Evolutionary conservation across 257 asterid genomes (phyloP), one percentile per base, ranked within the genome.

Genomic region (Striga asiatica): DNA sequence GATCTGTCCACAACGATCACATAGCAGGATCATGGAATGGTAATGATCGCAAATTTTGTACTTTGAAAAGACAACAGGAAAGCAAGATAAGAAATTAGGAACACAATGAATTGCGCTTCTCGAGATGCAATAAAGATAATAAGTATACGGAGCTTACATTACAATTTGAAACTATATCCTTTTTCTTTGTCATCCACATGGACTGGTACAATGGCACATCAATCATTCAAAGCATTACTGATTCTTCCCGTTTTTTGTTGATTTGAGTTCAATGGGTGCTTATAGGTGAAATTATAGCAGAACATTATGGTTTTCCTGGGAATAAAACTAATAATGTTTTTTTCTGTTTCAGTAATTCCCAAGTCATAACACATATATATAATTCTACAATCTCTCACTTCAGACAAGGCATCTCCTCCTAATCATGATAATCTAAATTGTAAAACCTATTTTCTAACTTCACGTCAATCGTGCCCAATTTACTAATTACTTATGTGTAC

Each of bases 1-100:
- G 54, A 87, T 77, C 98, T 91, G 89, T 75, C 69, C 17, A 50
- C 45, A 34, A 49, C 25, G 12, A 63, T 48, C 60, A 61, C 25
- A 39, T 54, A 23, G 59, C 35, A 62, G 51, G 59, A 27, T 51
- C 43, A 56, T 13, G 50, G 35, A 71, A 56, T 67, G 39, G 35
- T 8, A 31, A 12, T 49, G 43, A 67, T 21, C 49, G 48, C 34
- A 56, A 62, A 19, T 29, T 61, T 46, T 58, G 49, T 58, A 52
- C 24, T 37, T 39, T 22, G 55, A 38, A 43, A 12, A 29, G 58
- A 4, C 38, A 49, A 28, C 38, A 51, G 51, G 23, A 50, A 57
- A 58, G 23, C 58, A 50, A 54, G 48, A 43, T 34, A 35, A 47
- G 29, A 23, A 37, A 28, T 23, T 45, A 35, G 41, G 39, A 29